These are phyloP conservation scores for Backusella circina DNA, from an alignment of 192 early-diverging fungal species.

Conservation along the genomic window DNA sequence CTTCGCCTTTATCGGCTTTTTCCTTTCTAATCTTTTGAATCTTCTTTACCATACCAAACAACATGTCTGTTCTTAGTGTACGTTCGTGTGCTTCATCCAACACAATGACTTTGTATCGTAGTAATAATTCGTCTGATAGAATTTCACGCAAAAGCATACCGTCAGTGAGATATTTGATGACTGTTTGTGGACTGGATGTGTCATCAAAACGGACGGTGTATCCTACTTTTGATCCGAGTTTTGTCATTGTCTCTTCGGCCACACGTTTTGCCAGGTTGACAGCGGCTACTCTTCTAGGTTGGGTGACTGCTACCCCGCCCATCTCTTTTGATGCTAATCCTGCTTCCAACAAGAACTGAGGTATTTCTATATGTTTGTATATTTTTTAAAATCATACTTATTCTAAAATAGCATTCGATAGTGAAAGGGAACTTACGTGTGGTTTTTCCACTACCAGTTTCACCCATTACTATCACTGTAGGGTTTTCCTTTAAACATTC, in stretches of 20 bases:
- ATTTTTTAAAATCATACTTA: too few species aligned
- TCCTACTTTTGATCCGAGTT: constrained; percentile 63
- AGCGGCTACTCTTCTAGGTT: constrained; percentile 81
- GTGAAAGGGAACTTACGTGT: constrained; percentile 50
- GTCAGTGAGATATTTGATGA: constrained; percentile 95
- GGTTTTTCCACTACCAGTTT: constrained; percentile 80
- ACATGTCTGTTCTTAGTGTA: constrained; percentile 93
- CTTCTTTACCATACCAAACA: constrained; percentile 93
- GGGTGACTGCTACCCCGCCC: constrained; percentile 77
- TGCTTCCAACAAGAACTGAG: constrained; percentile 83
- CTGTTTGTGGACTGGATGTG: constrained; percentile 69
- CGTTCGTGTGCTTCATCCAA: constrained; percentile 98
- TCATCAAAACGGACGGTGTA: constrained; percentile 97
- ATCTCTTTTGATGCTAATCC: constrained; percentile 49
- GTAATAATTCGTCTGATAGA: constrained; percentile 73
- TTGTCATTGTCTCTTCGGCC: constrained; percentile 72
- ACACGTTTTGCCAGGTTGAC: constrained; percentile 79
- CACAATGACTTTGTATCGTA: constrained; percentile 81
- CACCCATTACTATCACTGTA: constrained; percentile 72
- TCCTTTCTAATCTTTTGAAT: constrained; percentile 70
- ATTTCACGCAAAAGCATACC: constrained; percentile 94
- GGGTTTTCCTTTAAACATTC: constrained; percentile 32
- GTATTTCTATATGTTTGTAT: constrained; percentile 74
- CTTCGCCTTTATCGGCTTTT: constrained; percentile 36
- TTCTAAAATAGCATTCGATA: background rate